Conservation (phyloP, 805 yeast genomes). For the Cyberlindnera amylophila region DNA sequence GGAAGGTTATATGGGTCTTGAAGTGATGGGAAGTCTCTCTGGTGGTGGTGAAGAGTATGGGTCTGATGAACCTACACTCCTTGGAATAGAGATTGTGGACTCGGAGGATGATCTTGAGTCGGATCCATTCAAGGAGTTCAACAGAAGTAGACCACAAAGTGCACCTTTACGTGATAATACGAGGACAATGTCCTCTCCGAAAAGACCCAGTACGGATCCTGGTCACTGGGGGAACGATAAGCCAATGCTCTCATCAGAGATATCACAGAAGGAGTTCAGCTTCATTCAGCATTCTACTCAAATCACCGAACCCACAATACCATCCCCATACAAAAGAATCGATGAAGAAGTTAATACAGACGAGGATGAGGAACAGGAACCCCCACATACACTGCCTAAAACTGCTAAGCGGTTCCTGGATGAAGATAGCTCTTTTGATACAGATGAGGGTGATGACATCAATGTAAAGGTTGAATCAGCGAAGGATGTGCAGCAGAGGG, state of each 20-base stretch:
- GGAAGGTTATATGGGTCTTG: too few species aligned
- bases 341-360: too few species aligned
- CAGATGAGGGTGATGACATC: too few species aligned
- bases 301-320: conserved; percentile 1
- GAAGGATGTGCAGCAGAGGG: too few species aligned
- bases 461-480: background rate
- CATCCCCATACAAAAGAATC: too few species aligned
- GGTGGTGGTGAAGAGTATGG: background rate
- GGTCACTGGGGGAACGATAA: background rate
- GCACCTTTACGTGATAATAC: background rate
- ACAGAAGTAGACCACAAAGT: conserved; percentile 3
- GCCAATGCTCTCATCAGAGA: too few species aligned
- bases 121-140: conserved; percentile 15
- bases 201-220: conserved; percentile 9
- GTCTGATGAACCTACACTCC: conserved; percentile 9
- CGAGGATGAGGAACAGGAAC: too few species aligned
- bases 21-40: too few species aligned
- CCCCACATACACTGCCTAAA: too few species aligned
- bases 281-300: conserved; percentile 2
- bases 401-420: too few species aligned
- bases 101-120: conserved; percentile 20
- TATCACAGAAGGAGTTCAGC: conserved; percentile 4
- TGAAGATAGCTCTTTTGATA: too few species aligned
- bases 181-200: background rate
- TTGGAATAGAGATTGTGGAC: conserved; percentile 18